Evolutionary conservation across 78 protist genomes (phyloP), one percentile per base, ranked within the genome.

Genomic region (Isochrysis galbana): DNA sequence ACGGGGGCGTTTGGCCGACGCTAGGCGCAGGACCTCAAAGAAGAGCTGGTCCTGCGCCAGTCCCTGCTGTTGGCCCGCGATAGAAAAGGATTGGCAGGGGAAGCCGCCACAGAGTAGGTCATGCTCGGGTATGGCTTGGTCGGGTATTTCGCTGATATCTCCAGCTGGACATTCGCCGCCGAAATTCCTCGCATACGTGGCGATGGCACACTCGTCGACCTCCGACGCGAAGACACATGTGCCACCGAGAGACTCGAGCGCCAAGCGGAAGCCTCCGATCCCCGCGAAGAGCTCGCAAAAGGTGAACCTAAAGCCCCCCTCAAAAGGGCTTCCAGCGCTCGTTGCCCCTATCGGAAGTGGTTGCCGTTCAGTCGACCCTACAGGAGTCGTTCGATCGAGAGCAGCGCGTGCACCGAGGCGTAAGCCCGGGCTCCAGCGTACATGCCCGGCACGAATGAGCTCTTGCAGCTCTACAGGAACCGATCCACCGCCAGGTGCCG

Each of bases 21-120:
- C 48, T 22, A 86, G 36, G 48, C 90, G 90, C 4, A 86, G 21
- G 2, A 86, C 5, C 90, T 86, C 90, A 2, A 10, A 51, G 45
- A 86, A 86, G 92, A 90, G 92, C 22, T 2, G 45, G 61, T 69
- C 92, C 21, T 46, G 67, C 36, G 2, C 87, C 32, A 90, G 23
- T 10, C 92, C 92, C 14, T 7, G n/a, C 70, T 44, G 72, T 46
- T 34, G 51, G 22, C 92, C 92, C 25, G 29, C 32, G 48, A 32
- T 22, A 17, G 87, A 29, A 36, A 67, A 90, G 51, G 84, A 34
- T 51, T 90, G 93, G 93, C 93, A 90, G 0, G 93, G 93, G 51
- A 90, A 90, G 47, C 93, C 93, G 2, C 34, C 93, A 2, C 80
- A 51, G 51, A 90, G 88, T 48, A 90, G 0, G 74, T 90, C 89